Percentiles rank a stretch among this genome's conserved stretches.
Evolutionary conservation across 768 basidiomycete genomes (phyloP).

Genomic region (Hericium erinaceus): DNA sequence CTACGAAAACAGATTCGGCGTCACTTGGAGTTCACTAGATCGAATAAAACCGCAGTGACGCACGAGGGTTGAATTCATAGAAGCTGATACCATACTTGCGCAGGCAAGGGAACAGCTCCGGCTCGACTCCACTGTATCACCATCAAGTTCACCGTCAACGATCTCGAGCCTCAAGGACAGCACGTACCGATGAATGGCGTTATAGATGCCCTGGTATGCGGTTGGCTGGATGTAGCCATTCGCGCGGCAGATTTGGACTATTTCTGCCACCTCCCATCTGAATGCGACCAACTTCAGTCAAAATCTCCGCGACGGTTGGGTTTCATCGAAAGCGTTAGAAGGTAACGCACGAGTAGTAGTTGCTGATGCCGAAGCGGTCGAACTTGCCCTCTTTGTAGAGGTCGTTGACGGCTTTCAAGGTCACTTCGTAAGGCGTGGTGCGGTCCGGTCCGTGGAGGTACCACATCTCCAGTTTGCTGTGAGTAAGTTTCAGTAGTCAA

Average conservation of each 20-base stretch:
- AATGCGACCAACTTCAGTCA: background rate
- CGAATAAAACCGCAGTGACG: slow-evolving; percentile 7
- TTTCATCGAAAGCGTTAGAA: background rate
- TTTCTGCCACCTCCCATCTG: slow-evolving; percentile 38
- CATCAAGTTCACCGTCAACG: background rate
- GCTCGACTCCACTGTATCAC: slow-evolving; percentile 24
- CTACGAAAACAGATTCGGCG: slow-evolving; percentile 11
- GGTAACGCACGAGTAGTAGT: slow-evolving; percentile 31
- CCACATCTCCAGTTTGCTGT: slow-evolving; percentile 31
- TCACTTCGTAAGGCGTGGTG: slow-evolving; percentile 36
- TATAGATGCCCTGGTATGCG: slow-evolving; percentile 40
- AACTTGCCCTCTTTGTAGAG: slow-evolving; percentile 45
- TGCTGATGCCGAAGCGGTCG: slow-evolving; percentile 35
- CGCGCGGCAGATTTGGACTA: slow-evolving; percentile 22
- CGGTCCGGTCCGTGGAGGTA: slow-evolving; percentile 40
- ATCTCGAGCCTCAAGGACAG: background rate
- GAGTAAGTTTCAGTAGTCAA: background rate
- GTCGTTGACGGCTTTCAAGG: slow-evolving; percentile 36
- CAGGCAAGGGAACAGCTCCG: slow-evolving; percentile 34
- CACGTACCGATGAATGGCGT: slow-evolving; percentile 27
- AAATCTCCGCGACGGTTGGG: slow-evolving; percentile 1
- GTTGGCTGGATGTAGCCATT: slow-evolving; percentile 40
- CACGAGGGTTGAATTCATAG: slow-evolving; percentile 33
- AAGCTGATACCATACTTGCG: slow-evolving; percentile 32
- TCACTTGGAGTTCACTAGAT: background rate